Evolutionary conservation across 371 early-diverging fungal species (phyloP).

Genomic region (Mucor mucedo): DNA sequence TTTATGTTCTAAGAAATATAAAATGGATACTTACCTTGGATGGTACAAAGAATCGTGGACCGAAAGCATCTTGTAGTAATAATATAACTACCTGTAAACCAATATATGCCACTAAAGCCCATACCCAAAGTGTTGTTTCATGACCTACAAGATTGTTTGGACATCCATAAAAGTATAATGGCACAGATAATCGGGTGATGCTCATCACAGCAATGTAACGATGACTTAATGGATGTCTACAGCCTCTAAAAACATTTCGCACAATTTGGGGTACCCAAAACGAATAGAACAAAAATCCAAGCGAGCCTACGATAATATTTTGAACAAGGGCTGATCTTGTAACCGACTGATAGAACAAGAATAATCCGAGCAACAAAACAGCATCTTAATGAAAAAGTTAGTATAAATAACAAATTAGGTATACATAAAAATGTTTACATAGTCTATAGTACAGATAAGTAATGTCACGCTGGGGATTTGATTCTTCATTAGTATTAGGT

Average conservation of each 20-base stretch:
- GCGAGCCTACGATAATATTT: conserved; percentile 49
- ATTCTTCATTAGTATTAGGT: conserved; percentile 21
- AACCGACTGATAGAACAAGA: conserved; percentile 70
- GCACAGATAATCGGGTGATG: conserved; percentile 62
- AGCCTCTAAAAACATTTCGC: conserved; percentile 68
- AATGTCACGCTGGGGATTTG: conserved; percentile 28
- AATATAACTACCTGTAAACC: conserved; percentile 63
- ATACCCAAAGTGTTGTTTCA: conserved; percentile 59
- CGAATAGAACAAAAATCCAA: conserved; percentile 66
- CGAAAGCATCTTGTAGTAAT: conserved; percentile 72
- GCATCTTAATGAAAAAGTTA: conserved; percentile 45
- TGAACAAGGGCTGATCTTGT: conserved; percentile 59
- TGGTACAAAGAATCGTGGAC: conserved; percentile 79
- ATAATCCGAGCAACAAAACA: conserved; percentile 63
- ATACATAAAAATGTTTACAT: conserved; percentile 16
- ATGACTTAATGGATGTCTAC: conserved; percentile 61
- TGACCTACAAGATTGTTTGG: conserved; percentile 62
- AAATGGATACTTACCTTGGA: conserved; percentile 50
- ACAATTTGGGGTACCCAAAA: conserved; percentile 86
- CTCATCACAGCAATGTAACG: conserved; percentile 71
- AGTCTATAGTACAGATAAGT: conserved; percentile 29
- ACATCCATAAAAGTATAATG: conserved; percentile 71
- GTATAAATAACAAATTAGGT: neutral
- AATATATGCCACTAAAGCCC: conserved; percentile 62
- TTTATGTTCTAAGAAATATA: neutral